Base-by-base conservation (phyloP, 2,329 filamentous ascomycete genomes). In the Diaporthe longicolla region DNA sequence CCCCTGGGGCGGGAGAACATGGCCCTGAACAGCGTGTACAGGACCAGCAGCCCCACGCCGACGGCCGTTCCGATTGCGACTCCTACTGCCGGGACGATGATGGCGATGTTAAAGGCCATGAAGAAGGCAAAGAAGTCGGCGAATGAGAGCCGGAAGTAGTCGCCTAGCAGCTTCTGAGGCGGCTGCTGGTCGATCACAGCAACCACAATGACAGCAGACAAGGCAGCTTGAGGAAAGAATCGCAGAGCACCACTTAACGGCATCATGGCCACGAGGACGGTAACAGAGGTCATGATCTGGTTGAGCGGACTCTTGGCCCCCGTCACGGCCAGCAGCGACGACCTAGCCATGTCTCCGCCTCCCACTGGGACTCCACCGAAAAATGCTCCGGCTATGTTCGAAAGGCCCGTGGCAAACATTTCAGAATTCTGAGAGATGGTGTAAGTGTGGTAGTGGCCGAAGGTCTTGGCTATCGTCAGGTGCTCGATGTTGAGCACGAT, bases 401-500 rank as follows among this genome's bases (percentile, higher is more conserved):
- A 58, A 4, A 73, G 26, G 21, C 71, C 71, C 7, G 65, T n/a
- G 4, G 71, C 55, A n/a, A 73, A 68, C 71, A 73, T 73, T 24
- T 73, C 71, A 4, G 63, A 66, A 21, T 65, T 68, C 15, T 73
- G 37, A 10, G 71, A 73, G 19, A 73, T 50, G 19, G 61, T 43
- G 32, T 73, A 69, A 10, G 50, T 55, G 29, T 73, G 61, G 8
- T 73, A 52, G 26, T 73, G 71, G 10, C 50, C 71, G 32, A 73
- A 73, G 32, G 55, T 43, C 55, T n/a, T 69, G 7, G 71, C 71
- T 8, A 73, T 35, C n/a, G 69, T 54, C 1, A 73, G 26, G 61
- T 73, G 71, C 35, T 73, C 71, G 63, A 73, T 73, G 32, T 73
- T 73, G 29, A 73, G 54, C 50, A 59, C 61, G 11, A 73, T 59